Conservation (phyloP, 2,329 filamentous ascomycete species). For the Dactylonectria estremocensis region DNA sequence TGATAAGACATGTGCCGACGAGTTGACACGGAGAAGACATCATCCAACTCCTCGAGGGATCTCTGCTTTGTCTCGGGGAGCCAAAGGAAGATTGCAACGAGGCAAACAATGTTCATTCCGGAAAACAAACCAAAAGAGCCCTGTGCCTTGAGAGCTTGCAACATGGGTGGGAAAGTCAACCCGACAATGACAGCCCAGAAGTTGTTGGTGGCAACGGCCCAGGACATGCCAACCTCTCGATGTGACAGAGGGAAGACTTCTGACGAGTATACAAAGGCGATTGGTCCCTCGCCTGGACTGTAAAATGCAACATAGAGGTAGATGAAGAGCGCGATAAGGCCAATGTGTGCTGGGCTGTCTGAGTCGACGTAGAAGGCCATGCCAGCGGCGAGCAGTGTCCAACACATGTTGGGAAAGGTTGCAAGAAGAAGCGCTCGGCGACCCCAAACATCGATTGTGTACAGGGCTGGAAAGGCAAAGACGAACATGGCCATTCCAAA, state of each 20-base stretch:
- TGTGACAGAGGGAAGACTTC: conserved; percentile 78
- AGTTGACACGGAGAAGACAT: conserved; percentile 21
- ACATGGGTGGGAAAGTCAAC: conserved; percentile 68
- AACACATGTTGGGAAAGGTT: neutral
- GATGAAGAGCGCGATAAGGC: conserved; percentile 45
- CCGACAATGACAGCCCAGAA: conserved; percentile 64
- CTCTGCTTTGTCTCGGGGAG: conserved; percentile 65
- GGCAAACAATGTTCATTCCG: conserved; percentile 61
- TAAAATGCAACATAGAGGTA: conserved; percentile 49
- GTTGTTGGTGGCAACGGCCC: conserved; percentile 64
- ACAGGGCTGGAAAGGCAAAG: conserved; percentile 50
- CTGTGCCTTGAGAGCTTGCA: conserved; percentile 42
- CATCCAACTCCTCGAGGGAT: conserved; percentile 60
- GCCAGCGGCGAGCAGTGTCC: conserved; percentile 38
- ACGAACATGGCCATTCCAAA: conserved; percentile 65
- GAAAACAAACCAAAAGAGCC: conserved; percentile 58
- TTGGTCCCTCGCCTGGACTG: conserved; percentile 69
- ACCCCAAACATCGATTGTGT: conserved; percentile 51
- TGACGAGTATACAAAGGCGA: conserved; percentile 75
- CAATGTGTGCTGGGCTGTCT: conserved; percentile 23
- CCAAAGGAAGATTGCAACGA: conserved; percentile 64
- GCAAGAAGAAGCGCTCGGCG: conserved; percentile 35
- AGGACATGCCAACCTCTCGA: conserved; percentile 77
- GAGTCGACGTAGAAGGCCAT: conserved; percentile 42
- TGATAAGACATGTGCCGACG: no score